These are phyloP conservation scores for Prunus dulcis DNA, from an alignment of 306 rosid species.

Conservation along the genomic window DNA sequence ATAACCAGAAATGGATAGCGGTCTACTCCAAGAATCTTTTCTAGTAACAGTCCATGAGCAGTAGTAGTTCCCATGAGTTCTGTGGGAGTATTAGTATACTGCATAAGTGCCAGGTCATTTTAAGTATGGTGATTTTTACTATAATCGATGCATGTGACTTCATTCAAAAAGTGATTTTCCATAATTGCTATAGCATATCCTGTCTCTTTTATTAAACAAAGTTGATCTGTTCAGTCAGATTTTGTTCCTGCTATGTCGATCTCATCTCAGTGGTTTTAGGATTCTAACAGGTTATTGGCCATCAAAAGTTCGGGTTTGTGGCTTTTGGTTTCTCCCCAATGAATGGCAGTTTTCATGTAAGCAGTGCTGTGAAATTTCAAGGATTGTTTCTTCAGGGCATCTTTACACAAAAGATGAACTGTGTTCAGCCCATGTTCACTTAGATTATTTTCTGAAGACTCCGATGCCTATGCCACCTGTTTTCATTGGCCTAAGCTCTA, in stretches of 20 bases:
- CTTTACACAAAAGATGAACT: constrained; percentile 30
- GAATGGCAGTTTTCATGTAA: constrained; percentile 83
- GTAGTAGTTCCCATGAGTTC: too few species aligned
- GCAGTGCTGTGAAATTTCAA: constrained; percentile 50
- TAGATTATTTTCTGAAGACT: constrained; percentile 49
- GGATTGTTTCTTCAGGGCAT: constrained; percentile 31
- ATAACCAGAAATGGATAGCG: background rate
- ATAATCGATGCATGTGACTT: too few species aligned
- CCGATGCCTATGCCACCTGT: constrained; percentile 30
- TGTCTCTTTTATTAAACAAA: too few species aligned
- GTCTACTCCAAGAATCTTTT: too few species aligned
- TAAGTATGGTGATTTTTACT: too few species aligned
- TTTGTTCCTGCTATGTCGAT: background rate
- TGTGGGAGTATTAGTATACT: too few species aligned
- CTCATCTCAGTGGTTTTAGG: background rate
- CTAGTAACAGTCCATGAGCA: too few species aligned
- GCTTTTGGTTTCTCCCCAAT: constrained; percentile 76
- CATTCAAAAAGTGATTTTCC: too few species aligned
- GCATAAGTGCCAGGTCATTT: too few species aligned
- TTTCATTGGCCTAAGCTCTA: constrained; percentile 76
- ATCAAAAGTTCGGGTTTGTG: constrained; percentile 55
- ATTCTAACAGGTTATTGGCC: constrained; percentile 75
- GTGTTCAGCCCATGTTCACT: constrained; percentile 53
- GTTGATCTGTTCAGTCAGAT: background rate
- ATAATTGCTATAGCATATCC: too few species aligned